Base-by-base conservation (phyloP, 208 protist genomes). In the Tritrichomonas musculus region DNA sequence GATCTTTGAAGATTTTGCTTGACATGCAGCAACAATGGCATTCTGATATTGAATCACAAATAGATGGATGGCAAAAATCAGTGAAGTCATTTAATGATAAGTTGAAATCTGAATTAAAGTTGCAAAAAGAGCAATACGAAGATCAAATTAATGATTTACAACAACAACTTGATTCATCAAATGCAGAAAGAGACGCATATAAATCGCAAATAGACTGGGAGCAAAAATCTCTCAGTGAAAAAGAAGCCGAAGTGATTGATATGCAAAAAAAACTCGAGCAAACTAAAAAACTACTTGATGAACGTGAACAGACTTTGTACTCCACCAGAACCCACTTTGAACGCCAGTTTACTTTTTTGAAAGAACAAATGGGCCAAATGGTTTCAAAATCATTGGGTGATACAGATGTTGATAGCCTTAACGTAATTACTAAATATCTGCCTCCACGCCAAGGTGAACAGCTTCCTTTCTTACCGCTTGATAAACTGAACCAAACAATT, bases 321-420 rank as follows among this genome's bases (percentile, higher is more conserved):
- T 47, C 73, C 4, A 39, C 73, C n/a, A 30, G 73, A 47, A 39
- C 73, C 8, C 73, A 82, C 25, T 82, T 82, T 39, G 73, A 82
- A 39, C 44, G 73, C 3, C 73, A 82, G 41, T 82, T 82, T 50
- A 82, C 73, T 30, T 82, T 82, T 39, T 50, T 82, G 73, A 82
- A 41, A 82, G 73, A 82, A 50, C 73, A 82, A 82, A 82, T 82
- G 73, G 73, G 73, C 44, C 73, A 82, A 50, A 82, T 82, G 73
- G 39, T 39, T 0, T 47, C 33, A 30, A 82, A 30, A 82, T 30
- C 33, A 50, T 44, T 11, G 3, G 27, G 14, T n/a, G 49, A 20
- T 25, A 82, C 41, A 30, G 41, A 30, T 30, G 9, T 82, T n/a
- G 73, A 82, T 25, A 82, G 41, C 73, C 33, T 82, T 30, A 47